Conservation (phyloP, 1,284 basidiomycete species). For the Salmacisia buchloeana region DNA sequence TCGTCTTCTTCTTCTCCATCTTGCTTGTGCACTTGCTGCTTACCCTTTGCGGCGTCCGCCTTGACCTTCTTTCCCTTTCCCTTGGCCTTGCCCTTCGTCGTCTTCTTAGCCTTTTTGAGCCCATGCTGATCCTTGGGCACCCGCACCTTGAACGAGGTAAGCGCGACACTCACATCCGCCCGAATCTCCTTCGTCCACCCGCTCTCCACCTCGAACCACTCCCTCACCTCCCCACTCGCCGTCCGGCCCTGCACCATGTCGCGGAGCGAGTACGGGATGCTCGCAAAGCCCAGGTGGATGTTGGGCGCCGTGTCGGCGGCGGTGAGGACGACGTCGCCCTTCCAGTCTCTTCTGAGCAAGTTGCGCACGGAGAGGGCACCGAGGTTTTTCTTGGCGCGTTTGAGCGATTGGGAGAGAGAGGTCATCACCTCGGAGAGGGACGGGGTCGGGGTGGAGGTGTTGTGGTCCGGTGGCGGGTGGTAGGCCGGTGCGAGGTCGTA, state of each 20-base stretch:
- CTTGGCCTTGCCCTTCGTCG: not conserved
- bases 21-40: not conserved
- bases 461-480: conserved; percentile 16
- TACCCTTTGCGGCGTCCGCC: not conserved
- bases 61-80: too few species aligned
- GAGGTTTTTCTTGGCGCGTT: conserved; percentile 43
- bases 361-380: conserved; percentile 41
- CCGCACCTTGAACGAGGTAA: conserved; percentile 31
- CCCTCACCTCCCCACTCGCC: conserved; percentile 19
- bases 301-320: conserved; percentile 30
- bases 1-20: not conserved
- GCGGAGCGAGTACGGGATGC: conserved; percentile 46
- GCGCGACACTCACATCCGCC: conserved; percentile 30
- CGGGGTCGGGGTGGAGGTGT: too few species aligned
- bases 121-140: too few species aligned
- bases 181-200: conserved; percentile 37
- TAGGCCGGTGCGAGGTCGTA: conserved; percentile 9
- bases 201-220: conserved; percentile 45
- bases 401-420: conserved; percentile 35
- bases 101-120: too few species aligned
- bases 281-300: conserved; percentile 49
- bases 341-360: conserved; percentile 51
- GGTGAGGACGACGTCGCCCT: conserved; percentile 34
- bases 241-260: conserved; percentile 44
- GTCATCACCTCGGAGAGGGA: conserved; percentile 35